Evolutionary conservation across 768 basidiomycete genomes (phyloP), one percentile per base, ranked within the genome.

Genomic region (Amanita molliuscula): DNA sequence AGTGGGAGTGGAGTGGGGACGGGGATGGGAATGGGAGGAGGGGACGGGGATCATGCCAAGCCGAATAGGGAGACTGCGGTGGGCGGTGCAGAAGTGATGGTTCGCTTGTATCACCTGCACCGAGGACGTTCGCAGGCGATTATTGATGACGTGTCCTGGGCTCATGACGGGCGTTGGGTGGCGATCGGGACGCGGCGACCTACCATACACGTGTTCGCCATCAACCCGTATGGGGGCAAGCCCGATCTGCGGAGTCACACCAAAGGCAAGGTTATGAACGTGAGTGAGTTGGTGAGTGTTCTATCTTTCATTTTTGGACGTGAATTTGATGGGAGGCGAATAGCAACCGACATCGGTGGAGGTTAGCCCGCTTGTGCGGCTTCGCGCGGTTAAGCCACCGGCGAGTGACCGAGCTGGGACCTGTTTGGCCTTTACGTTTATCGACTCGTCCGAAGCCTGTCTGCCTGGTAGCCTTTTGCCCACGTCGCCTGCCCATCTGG

Each of bases 211-310:
- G 65, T 90, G 0, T 91, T 88, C 59, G 77, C 82, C 6, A 69
- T 82, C 6, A 85, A 89, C 60, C 87, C 87, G 3, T 82, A 82
- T 51, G 89, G 87, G 1, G 84, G 89, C 3, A 69, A 69, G 29
- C 69, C 82, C 1, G 81, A 88, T 65, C 64, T 76, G 28, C 62
- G 62, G 29, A 82, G 84, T 44, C 82, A 86, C 64, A 55, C 82
- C 48, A 71, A 75, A 33, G 78, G 76, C 5, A 67, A 67, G 58
- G 80, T 88, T 0, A 61, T 67, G 59, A 84, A 89, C 55, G 63
- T 65, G 2, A 62, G 66, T 3, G 71, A 73, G 43, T 55, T 76
- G 36, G 71, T 82, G 67, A 53, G 70, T 74, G 26, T 29, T 45
- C 44, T 49, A 36, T 36, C 15, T 26, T 9, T 10, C 11, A 13